These are phyloP conservation scores for Neurospora pannonica DNA, from an alignment of 495 filamentous ascomycete genomes.

Conservation along the genomic window DNA sequence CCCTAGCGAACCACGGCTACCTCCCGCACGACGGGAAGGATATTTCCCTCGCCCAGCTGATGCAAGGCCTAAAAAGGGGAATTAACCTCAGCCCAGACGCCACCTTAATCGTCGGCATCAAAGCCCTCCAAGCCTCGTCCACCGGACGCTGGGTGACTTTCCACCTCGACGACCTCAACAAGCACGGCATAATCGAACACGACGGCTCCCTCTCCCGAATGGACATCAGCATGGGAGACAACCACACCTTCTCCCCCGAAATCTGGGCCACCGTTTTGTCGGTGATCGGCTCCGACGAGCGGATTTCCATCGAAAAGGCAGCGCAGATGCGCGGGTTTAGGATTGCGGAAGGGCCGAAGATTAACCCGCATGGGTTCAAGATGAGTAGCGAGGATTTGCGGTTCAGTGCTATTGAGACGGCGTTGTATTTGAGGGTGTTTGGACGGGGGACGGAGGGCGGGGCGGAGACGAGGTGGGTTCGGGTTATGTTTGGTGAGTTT, in stretches of 20 bases:
- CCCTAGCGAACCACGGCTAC: conserved; percentile 49
- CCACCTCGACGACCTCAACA: conserved; percentile 19
- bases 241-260: conserved; percentile 20
- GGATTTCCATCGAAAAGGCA: conserved; percentile 17
- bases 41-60: conserved; percentile 16
- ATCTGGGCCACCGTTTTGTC: conserved; percentile 9
- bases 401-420: conserved; percentile 19
- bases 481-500: conserved; percentile 18
- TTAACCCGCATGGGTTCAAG: conserved; percentile 16
- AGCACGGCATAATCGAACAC: conserved; percentile 26
- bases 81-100: conserved; percentile 19
- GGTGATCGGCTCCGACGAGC: conserved; percentile 8
- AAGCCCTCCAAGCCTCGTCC: conserved; percentile 16
- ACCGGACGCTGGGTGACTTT: conserved; percentile 19
- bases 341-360: conserved; percentile 4
- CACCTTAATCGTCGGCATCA: conserved; percentile 12
- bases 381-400: conserved; percentile 6
- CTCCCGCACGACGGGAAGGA: conserved; percentile 43
- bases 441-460: conserved; percentile 12
- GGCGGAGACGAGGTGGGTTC: conserved; percentile 18
- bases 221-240: conserved; percentile 19
- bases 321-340: conserved; percentile 15
- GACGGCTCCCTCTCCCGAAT: conserved; percentile 18
- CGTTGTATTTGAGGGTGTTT: conserved; percentile 21
- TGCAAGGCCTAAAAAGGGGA: conserved; percentile 13